Conservation (phyloP, 768 basidiomycete species). For the Dendrothele bispora region DNA sequence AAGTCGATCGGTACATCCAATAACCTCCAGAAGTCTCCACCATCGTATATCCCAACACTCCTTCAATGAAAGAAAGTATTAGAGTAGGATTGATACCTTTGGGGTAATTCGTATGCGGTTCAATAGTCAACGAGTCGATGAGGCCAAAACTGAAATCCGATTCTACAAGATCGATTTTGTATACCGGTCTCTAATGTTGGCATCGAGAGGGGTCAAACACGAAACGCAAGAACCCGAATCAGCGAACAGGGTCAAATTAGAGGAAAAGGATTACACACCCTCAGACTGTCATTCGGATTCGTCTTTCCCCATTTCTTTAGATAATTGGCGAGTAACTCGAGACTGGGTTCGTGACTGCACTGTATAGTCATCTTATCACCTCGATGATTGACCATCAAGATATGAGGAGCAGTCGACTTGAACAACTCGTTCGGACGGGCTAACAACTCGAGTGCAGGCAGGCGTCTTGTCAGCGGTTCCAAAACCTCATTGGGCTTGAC, state of each 20-base stretch:
- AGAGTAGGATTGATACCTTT: conserved; percentile 31
- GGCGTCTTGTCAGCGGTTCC: conserved; percentile 13
- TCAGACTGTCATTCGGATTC: conserved; percentile 27
- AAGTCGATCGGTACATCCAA: too few relatives aligned
- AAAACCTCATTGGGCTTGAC: too few relatives aligned
- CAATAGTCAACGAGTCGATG: conserved; percentile 32
- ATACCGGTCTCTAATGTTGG: conserved; percentile 25
- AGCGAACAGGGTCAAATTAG: not conserved
- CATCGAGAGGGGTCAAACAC: too few relatives aligned
- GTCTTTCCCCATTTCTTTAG: conserved; percentile 35
- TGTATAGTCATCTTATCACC: conserved; percentile 27
- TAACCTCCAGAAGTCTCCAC: too few relatives aligned
- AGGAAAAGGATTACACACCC: conserved; percentile 17
- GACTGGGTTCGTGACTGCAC: conserved; percentile 37
- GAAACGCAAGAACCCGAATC: too few relatives aligned
- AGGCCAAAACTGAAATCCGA: conserved; percentile 34
- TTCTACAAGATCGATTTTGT: conserved; percentile 33
- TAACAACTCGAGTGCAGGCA: conserved; percentile 29
- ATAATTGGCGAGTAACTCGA: conserved; percentile 34
- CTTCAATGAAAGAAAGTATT: conserved; percentile 38
- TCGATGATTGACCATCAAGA: conserved; percentile 30
- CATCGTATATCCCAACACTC: too few relatives aligned
- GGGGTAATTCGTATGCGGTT: conserved; percentile 22
- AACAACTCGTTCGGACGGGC: conserved; percentile 34
- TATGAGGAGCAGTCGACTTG: conserved; percentile 26